phyloP scores from a whole-genome alignment of 345 rosid species.

The Eucalyptus shirleyi region DNA sequence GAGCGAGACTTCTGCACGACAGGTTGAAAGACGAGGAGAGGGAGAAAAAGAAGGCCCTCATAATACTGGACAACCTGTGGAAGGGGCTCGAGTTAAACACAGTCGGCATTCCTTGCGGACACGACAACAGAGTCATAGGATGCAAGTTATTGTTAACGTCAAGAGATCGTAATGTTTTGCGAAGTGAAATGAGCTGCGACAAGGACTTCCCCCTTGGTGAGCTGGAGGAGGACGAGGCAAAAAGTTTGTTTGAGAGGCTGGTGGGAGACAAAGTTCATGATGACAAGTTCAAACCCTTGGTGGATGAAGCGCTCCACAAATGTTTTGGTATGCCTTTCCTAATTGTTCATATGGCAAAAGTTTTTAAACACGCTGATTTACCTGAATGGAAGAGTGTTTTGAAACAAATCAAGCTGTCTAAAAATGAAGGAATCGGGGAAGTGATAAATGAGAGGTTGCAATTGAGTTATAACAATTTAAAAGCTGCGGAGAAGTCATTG shows the following conservation, averaged over 20 bases:
- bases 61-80: background rate
- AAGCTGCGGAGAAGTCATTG: too few relatives aligned
- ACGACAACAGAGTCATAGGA: background rate
- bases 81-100: fast-evolving
- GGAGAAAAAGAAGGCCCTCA: background rate
- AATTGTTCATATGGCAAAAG: fast-evolving
- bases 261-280: background rate
- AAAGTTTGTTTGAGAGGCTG: fast-evolving
- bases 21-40: fast-evolving
- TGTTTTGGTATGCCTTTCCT: fast-evolving
- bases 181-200: fast-evolving
- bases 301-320: fast-evolving
- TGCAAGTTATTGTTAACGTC: background rate
- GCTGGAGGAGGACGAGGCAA: background rate
- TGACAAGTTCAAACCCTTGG: fast-evolving
- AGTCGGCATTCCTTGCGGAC: background rate
- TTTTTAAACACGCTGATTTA: fast-evolving
- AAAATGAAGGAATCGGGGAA: fast-evolving
- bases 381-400: fast-evolving
- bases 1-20: fast-evolving
- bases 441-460: too few relatives aligned
- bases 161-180: fast-evolving
- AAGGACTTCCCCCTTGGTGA: fast-evolving
- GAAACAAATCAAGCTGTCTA: fast-evolving
- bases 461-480: fast-evolving